These are phyloP conservation scores for Fraxinus velutina DNA, from an alignment of 305 asterid species.

Conservation along the genomic window DNA sequence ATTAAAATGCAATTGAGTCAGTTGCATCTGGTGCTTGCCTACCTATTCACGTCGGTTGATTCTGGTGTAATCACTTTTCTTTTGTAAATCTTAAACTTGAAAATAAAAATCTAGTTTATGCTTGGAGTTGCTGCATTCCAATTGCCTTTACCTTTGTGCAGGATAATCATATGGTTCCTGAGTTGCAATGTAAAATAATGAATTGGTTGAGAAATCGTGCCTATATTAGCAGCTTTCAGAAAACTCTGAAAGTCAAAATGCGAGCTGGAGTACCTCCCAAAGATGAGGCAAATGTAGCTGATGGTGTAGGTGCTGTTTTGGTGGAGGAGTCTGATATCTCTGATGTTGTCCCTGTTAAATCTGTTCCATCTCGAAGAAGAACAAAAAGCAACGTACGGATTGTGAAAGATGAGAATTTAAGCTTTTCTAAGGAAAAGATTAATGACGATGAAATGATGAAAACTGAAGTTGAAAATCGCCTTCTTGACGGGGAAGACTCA, in stretches of 20 bases:
- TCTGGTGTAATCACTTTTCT: neutral
- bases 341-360: constrained; percentile 61
- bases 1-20: constrained; percentile 12
- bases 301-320: constrained; percentile 28
- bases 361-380: constrained; percentile 76
- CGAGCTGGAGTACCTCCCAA: constrained; percentile 36
- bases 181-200: constrained; percentile 54
- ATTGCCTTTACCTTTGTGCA: constrained; percentile 32
- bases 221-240: constrained; percentile 48
- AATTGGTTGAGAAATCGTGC: constrained; percentile 76
- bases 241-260: constrained; percentile 48
- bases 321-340: constrained; percentile 45
- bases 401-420: constrained; percentile 40
- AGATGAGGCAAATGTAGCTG: constrained; percentile 42
- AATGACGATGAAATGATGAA: constrained; percentile 26
- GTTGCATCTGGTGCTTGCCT: constrained; percentile 6
- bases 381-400: constrained; percentile 56
- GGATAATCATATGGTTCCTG: constrained; percentile 61
- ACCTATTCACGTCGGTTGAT: neutral
- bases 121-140: neutral
- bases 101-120: neutral
- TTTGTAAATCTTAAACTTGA: neutral
- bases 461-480: constrained; percentile 31
- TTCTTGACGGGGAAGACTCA: constrained; percentile 42
- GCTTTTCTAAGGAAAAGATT: constrained; percentile 34